Percentiles rank a stretch among this genome's conserved stretches.
Conservation (phyloP, 202 grass and related monocot species). For the Eragrostis tef region DNA sequence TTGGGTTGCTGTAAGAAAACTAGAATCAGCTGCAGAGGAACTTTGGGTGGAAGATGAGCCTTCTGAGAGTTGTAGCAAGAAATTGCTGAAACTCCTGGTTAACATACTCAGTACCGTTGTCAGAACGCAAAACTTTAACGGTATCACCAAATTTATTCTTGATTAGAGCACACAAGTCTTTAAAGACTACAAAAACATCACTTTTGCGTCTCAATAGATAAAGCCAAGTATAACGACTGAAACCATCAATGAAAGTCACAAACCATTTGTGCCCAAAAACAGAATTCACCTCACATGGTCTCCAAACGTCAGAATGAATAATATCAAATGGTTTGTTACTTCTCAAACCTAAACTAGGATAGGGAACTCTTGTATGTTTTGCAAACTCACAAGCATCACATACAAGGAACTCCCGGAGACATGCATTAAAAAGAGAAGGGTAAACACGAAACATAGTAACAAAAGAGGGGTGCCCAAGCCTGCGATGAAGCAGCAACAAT, state of each 20-base stretch:
- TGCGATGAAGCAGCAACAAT: neutral
- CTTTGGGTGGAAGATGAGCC: too few relatives aligned
- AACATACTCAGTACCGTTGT: neutral
- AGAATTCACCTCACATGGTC: neutral
- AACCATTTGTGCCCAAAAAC: neutral
- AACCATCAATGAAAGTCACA: slow-evolving; percentile 31
- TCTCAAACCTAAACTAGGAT: neutral
- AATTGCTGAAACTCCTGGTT: too few relatives aligned
- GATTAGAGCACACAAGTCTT: neutral
- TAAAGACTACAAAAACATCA: neutral
- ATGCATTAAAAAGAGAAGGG: neutral
- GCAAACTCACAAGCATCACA: slow-evolving; percentile 18
- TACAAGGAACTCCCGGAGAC: neutral
- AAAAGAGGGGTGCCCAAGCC: slow-evolving; percentile 10
- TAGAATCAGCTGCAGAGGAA: too few relatives aligned
- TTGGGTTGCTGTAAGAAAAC: too few relatives aligned
- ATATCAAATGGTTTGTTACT: too few relatives aligned
- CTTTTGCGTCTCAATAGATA: slow-evolving; percentile 21
- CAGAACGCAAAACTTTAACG: neutral
- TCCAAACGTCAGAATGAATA: too few relatives aligned
- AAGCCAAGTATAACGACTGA: slow-evolving; percentile 2
- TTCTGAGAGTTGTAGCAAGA: too few relatives aligned
- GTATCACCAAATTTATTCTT: neutral
- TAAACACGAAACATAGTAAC: neutral
- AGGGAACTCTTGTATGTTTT: neutral